Percentiles rank a stretch among this genome's conserved stretches.
These are phyloP conservation scores for Coffea humblotiana DNA, from an alignment of 305 asterid genomes.

Conservation along the genomic window DNA sequence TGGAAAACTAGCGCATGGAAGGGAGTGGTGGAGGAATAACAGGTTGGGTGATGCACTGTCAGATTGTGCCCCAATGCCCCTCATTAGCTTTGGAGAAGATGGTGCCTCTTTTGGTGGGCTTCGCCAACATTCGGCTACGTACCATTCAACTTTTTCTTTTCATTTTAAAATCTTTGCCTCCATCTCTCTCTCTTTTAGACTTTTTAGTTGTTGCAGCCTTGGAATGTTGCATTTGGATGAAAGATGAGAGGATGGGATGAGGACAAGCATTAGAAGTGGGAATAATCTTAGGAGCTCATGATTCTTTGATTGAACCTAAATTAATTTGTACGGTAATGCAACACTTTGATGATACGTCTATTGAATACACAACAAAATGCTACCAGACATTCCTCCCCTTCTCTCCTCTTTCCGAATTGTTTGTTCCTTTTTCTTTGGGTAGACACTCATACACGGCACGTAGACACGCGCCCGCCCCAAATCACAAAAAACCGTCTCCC, in stretches of 20 bases:
- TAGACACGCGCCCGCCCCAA: background rate
- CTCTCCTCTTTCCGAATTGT: background rate
- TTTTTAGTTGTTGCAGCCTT: constrained; percentile 14
- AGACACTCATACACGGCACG: background rate
- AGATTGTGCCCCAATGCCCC: constrained; percentile 36
- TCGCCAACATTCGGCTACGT: constrained; percentile 7
- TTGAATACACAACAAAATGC: constrained; percentile 1
- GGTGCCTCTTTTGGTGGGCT: constrained; percentile 42
- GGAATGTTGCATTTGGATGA: constrained; percentile 18
- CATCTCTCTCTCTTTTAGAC: background rate
- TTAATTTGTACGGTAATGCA: constrained; percentile 28
- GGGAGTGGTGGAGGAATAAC: constrained; percentile 63
- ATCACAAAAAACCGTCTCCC: constrained; percentile 10
- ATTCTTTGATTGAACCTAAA: constrained; percentile 49
- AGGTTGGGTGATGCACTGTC: constrained; percentile 41
- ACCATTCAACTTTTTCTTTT: background rate
- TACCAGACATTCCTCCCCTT: constrained; percentile 49
- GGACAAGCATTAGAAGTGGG: constrained; percentile 71
- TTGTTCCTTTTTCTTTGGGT: constrained; percentile 25
- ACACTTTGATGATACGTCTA: constrained; percentile 18
- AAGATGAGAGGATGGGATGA: constrained; percentile 19
- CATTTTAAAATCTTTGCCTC: background rate
- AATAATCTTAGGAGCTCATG: constrained; percentile 57
- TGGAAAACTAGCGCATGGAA: constrained; percentile 59
- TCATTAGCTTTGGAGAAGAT: constrained; percentile 31